phyloP scores from a whole-genome alignment of 495 filamentous ascomycete species.

The Penicillium desertorum region DNA sequence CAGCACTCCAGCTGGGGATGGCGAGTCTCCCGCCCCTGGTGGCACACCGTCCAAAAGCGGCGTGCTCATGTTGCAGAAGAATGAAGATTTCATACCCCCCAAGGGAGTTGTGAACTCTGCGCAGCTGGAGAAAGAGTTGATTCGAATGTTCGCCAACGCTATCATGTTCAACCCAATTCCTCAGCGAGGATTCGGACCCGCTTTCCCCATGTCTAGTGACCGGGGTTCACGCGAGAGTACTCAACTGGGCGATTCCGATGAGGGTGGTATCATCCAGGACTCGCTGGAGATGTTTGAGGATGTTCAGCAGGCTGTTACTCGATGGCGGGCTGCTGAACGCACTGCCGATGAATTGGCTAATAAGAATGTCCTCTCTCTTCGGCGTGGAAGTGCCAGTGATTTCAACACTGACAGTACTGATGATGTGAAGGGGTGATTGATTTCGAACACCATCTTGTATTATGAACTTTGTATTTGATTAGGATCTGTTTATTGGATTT shows the following conservation, averaged over 20 bases:
- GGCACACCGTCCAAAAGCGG: slow-evolving; percentile 41
- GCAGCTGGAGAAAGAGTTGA: slow-evolving; percentile 92
- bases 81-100: slow-evolving; percentile 75
- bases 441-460: slow-evolving; percentile 17
- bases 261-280: slow-evolving; percentile 79
- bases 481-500: slow-evolving; percentile 11
- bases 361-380: slow-evolving; percentile 44
- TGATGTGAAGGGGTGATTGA: slow-evolving; percentile 38
- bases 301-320: slow-evolving; percentile 60
- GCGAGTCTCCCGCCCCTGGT: slow-evolving; percentile 42
- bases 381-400: slow-evolving; percentile 46
- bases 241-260: slow-evolving; percentile 57
- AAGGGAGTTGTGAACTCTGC: slow-evolving; percentile 90
- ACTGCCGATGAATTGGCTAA: slow-evolving; percentile 44
- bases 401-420: slow-evolving; percentile 44
- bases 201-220: slow-evolving; percentile 50
- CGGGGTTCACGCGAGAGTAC: slow-evolving; percentile 44
- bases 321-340: slow-evolving; percentile 61
- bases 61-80: slow-evolving; percentile 59
- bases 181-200: slow-evolving; percentile 63
- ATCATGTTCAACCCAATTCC: slow-evolving; percentile 93
- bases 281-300: slow-evolving; percentile 79
- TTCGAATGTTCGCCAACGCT: slow-evolving; percentile 95
- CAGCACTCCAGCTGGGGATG: slow-evolving; percentile 47
- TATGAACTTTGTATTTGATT: slow-evolving; percentile 28